These are phyloP conservation scores for Ophiobolus disseminans DNA, from an alignment of 2,329 filamentous ascomycete species.

Conservation along the genomic window DNA sequence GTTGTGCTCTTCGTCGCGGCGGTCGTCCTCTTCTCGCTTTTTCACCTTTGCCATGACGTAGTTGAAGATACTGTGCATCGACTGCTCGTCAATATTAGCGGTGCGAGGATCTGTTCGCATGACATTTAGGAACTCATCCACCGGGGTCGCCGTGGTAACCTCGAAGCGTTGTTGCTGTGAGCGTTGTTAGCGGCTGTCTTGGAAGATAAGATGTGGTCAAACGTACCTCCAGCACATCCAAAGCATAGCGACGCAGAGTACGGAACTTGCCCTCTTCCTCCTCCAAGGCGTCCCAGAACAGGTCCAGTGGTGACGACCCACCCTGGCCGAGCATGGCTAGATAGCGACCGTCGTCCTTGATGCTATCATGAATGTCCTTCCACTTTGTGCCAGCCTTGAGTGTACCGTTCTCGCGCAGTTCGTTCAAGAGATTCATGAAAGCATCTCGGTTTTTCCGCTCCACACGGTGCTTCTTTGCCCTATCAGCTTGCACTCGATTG, in stretches of 20 bases:
- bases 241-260: slow-evolving; percentile 78
- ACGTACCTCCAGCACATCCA: slow-evolving; percentile 87
- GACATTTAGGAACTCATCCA: slow-evolving; percentile 84
- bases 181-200: slow-evolving; percentile 10
- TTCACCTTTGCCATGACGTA: slow-evolving; percentile 86
- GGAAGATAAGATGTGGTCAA: background rate
- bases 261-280: slow-evolving; percentile 90
- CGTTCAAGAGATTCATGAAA: slow-evolving; percentile 76
- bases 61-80: slow-evolving; percentile 81
- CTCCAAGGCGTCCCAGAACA: slow-evolving; percentile 96
- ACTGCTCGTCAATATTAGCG: slow-evolving; percentile 82
- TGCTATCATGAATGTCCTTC: slow-evolving; percentile 76
- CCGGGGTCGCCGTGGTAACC: slow-evolving; percentile 81
- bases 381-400: slow-evolving; percentile 92
- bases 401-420: slow-evolving; percentile 76
- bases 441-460: slow-evolving; percentile 87
- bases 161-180: slow-evolving; percentile 87
- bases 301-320: slow-evolving; percentile 84
- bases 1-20: slow-evolving; percentile 79
- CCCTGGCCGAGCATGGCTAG: slow-evolving; percentile 80
- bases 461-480: slow-evolving; percentile 77
- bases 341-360: slow-evolving; percentile 85
- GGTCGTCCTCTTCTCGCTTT: slow-evolving; percentile 83
- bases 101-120: slow-evolving; percentile 88
- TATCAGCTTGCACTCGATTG: slow-evolving; percentile 86